Conservation (phyloP, 306 rosid genomes). For the Psophocarpus tetragonolobus region DNA sequence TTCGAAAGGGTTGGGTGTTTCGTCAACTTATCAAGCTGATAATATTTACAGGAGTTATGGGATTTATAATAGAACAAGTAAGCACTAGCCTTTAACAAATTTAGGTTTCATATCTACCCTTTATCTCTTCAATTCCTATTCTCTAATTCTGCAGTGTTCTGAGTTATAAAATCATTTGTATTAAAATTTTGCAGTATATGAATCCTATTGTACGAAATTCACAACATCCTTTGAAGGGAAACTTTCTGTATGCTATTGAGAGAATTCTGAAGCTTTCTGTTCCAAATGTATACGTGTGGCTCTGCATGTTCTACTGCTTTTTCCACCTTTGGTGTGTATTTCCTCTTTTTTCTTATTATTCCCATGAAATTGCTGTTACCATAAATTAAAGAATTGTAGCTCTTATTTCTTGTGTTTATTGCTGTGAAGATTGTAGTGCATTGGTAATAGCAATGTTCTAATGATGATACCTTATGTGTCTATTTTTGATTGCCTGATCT, state of each 20-base stretch:
- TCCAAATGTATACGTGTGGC: conserved; percentile 97
- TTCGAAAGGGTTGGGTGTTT: conserved; percentile 92
- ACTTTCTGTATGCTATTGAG: conserved; percentile 81
- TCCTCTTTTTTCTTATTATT: conserved; percentile 8
- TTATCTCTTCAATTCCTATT: not conserved
- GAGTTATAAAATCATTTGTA: conserved; percentile 32
- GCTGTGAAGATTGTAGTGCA: conserved; percentile 3
- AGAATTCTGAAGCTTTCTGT: conserved; percentile 96
- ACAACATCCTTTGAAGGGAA: conserved; percentile 92
- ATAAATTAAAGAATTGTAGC: conserved; percentile 15
- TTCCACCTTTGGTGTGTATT: conserved; percentile 87
- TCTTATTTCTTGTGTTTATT: not conserved
- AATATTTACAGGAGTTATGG: conserved; percentile 94
- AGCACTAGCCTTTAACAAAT: conserved; percentile 33
- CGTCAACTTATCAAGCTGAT: conserved; percentile 86
- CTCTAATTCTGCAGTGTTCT: conserved; percentile 11
- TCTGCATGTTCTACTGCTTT: conserved; percentile 98
- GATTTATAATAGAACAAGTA: conserved; percentile 96
- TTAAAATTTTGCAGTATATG: conserved; percentile 73
- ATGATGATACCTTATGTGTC: not conserved
- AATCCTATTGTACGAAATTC: conserved; percentile 93
- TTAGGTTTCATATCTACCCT: not conserved
- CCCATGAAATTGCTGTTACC: not conserved
- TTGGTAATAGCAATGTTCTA: not conserved
- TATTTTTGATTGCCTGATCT: conserved; percentile 5